Evolutionary conservation across 768 basidiomycete species (phyloP).

Genomic region (Termitomyces heimii): DNA sequence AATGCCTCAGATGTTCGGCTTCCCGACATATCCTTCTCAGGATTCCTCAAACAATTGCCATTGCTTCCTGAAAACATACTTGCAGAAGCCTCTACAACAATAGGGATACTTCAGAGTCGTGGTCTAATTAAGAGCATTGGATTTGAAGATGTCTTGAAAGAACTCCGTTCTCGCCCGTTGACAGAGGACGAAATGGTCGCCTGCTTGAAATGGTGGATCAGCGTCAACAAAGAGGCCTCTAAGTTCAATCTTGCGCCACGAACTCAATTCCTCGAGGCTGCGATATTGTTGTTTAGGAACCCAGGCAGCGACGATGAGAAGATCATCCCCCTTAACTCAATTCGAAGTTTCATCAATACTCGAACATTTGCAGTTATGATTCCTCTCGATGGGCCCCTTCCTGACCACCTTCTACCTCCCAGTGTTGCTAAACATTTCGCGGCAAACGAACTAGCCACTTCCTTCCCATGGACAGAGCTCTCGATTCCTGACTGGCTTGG

Average conservation of each 20-base stretch:
- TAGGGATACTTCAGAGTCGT: conserved; percentile 53
- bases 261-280: conserved; percentile 63
- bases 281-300: conserved; percentile 46
- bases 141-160: conserved; percentile 77
- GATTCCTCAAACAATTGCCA: conserved; percentile 76
- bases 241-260: conserved; percentile 37
- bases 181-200: conserved; percentile 67
- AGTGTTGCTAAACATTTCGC: conserved; percentile 56
- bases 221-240: conserved; percentile 28
- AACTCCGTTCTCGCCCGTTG: conserved; percentile 69
- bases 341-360: conserved; percentile 69
- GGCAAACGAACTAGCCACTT: conserved; percentile 36
- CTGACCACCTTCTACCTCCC: conserved; percentile 64
- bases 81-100: conserved; percentile 49
- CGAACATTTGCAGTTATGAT: conserved; percentile 50
- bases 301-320: conserved; percentile 35
- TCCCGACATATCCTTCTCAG: conserved; percentile 62
- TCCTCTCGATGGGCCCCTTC: conserved; percentile 70
- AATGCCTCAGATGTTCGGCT: conserved; percentile 63
- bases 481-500: conserved; percentile 70
- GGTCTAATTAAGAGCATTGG: conserved; percentile 69
- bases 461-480: conserved; percentile 80
- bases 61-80: conserved; percentile 61
- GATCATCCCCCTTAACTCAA: conserved; percentile 62
- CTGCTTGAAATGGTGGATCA: conserved; percentile 86